Percentiles rank a stretch among this genome's conserved stretches.
Conservation (phyloP, 305 asterid species). For the Rubia tinctorum region DNA sequence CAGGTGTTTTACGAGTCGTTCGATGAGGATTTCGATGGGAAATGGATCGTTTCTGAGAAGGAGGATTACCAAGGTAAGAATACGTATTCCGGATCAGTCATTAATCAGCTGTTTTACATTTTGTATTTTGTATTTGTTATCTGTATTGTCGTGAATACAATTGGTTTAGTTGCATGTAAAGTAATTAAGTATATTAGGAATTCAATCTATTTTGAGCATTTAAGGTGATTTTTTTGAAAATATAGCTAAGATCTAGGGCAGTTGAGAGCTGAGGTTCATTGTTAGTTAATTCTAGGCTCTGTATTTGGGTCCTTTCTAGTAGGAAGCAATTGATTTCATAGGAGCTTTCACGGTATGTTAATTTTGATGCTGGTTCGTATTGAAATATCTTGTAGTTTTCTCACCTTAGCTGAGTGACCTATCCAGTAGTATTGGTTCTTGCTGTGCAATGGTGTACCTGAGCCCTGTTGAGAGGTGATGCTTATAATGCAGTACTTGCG, state of each 20-base stretch:
- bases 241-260: background rate
- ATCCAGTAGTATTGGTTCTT: background rate
- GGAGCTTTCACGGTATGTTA: background rate
- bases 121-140: background rate
- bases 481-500: background rate
- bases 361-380: background rate
- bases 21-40: conserved; percentile 71
- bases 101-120: background rate
- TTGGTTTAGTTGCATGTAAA: background rate
- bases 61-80: conserved; percentile 58
- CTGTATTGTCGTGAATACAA: background rate
- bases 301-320: background rate
- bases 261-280: background rate
- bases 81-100: conserved; percentile 8
- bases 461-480: no score
- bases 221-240: background rate
- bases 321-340: background rate
- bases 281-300: background rate
- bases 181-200: background rate
- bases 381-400: background rate
- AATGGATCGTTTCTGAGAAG: conserved; percentile 73
- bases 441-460: background rate
- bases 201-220: background rate
- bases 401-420: no score
- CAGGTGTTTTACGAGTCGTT: conserved; percentile 80